phyloP scores from a whole-genome alignment of 345 rosid genomes.

The Syzygium oleosum region DNA sequence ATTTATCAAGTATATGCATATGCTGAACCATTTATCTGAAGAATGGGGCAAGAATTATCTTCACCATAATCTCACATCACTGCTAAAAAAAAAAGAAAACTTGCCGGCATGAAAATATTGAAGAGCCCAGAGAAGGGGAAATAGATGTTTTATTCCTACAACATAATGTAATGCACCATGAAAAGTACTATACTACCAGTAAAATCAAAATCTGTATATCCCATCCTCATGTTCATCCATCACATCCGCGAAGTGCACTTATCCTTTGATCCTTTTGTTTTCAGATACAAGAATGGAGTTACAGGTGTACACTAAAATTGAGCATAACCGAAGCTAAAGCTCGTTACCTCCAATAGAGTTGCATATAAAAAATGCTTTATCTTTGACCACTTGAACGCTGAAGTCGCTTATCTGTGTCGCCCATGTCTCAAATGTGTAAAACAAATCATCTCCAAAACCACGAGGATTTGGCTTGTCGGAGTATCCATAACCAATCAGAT shows the following conservation, averaged over 20 bases:
- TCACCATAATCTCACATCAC: not conserved
- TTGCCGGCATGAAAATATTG: no score
- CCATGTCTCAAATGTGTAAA: conserved; percentile 92
- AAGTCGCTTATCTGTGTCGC: conserved; percentile 73
- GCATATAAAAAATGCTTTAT: conserved; percentile 76
- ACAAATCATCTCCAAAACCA: conserved; percentile 42
- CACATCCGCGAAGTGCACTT: not conserved
- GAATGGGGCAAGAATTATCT: not conserved
- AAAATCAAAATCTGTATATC: not conserved
- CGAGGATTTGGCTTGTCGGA: conserved; percentile 83
- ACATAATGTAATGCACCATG: not conserved
- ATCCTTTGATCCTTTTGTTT: not conserved
- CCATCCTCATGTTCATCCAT: not conserved
- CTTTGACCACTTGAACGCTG: conserved; percentile 60
- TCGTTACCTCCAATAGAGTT: conserved; percentile 87
- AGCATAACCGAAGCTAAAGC: not conserved
- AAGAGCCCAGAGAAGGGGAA: no score
- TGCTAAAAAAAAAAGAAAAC: not conserved
- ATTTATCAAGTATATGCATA: not conserved
- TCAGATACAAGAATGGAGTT: not conserved
- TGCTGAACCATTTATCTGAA: not conserved
- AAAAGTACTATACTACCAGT: not conserved
- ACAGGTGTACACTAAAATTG: not conserved
- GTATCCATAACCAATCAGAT: conserved; percentile 92
- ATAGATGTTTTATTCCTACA: no score